Conservation (phyloP, 768 basidiomycete species). For the Tubosaeta sp. region DNA sequence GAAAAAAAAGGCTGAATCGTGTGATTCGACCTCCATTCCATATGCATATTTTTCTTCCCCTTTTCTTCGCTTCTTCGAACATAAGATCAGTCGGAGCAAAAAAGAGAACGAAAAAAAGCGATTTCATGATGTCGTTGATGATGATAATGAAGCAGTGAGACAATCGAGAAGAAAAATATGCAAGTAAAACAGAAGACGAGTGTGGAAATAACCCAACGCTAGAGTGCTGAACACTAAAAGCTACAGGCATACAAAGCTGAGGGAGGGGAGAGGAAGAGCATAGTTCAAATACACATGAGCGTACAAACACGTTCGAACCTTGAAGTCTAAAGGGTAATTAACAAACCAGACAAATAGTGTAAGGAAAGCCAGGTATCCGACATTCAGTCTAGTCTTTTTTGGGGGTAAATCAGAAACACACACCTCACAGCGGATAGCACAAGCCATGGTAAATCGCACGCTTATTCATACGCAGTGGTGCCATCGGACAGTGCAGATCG, state of each 20-base stretch:
- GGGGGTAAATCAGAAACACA: constrained; percentile 7
- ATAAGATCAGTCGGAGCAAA: constrained; percentile 9
- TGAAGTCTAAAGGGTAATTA: constrained; percentile 14
- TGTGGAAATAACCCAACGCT: constrained; percentile 1
- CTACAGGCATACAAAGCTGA: constrained; percentile 30
- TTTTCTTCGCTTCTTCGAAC: constrained; percentile 11
- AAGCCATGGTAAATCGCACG: constrained; percentile 2
- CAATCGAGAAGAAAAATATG: constrained; percentile 1
- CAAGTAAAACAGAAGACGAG: constrained; percentile 6
- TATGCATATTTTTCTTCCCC: not conserved
- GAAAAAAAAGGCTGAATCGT: constrained; percentile 2
- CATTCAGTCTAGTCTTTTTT: constrained; percentile 22
- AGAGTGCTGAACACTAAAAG: constrained; percentile 15
- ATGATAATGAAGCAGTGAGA: constrained; percentile 15
- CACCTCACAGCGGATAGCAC: constrained; percentile 23
- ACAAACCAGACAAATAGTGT: constrained; percentile 8
- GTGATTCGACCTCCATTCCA: constrained; percentile 19
- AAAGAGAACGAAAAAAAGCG: not conserved
- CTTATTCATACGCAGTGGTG: constrained; percentile 14
- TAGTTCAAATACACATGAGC: constrained; percentile 24
- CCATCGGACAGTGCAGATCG: constrained; percentile 29
- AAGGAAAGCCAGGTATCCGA: constrained; percentile 5
- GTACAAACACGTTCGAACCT: constrained; percentile 22
- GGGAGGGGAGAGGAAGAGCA: constrained; percentile 15
- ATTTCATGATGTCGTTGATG: not conserved